Base-by-base conservation (phyloP, 371 early-diverging fungal genomes). In the Mucor ambiguus region DNA sequence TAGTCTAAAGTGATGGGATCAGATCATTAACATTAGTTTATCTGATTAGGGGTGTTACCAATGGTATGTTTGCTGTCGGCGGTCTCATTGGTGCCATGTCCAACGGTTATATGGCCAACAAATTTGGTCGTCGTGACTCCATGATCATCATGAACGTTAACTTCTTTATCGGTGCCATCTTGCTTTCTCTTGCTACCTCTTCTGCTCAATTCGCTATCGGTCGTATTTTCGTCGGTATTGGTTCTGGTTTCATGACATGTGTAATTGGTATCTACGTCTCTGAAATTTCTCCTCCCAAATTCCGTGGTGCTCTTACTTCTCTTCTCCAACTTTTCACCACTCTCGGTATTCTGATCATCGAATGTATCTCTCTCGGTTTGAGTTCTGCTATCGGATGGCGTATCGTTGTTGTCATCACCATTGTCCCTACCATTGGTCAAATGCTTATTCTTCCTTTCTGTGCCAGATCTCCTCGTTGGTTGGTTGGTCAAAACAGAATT, bases 151-250 rank as follows among this genome's bases (percentile, higher is more conserved):
- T 86, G 78, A 91, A 90, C 63, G 32, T 85, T 4, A 75, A 84
- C 41, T 91, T 88, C 75, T 75, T 93, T 28, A 66, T 87, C 29
- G 91, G 94, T 55, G 86, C 88, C n/a, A 61, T 90, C n/a, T 70
- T 90, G 2, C 79, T 93, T 33, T 81, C 85, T n/a, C 68, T 52
- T 35, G 26, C 67, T 30, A 33, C 33, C 48, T 9, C 56, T 28
- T 30, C 67, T 58, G 55, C 44, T 56, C 41, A 44, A n/a, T 46
- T 61, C 33, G 60, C 58, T 58, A 30, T 61, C 20, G 57, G 95
- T 0, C 89, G 97, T 60, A 80, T 96, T 67, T 67, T 95, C 37
- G 83, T 89, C 55, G 98, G 98, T 60, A 74, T 95, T 59, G 96
- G 89, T 9, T 85, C 91, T 43, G 97, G 97, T 28, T 79, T 91